Evolutionary conservation across 2,329 filamentous ascomycete genomes (phyloP), one percentile per base, ranked within the genome.

Genomic region (Fusarium verrucosum): DNA sequence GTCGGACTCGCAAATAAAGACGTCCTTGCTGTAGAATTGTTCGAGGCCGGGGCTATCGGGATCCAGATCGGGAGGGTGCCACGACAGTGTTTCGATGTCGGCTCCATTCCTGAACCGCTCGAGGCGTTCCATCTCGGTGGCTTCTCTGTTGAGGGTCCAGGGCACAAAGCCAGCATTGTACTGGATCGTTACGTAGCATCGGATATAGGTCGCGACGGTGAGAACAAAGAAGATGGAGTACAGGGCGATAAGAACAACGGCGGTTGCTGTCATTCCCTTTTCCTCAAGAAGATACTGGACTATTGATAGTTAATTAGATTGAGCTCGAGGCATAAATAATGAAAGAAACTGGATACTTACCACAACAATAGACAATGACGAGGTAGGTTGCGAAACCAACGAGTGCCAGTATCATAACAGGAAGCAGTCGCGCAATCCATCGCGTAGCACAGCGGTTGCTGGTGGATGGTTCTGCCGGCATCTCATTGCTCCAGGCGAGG

Each of bases 1-100:
- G 69, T 95, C 91, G 13, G 83, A 81, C 70, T 96, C 90, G 77
- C 92, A 97, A 3, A 92, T 84, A 74, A 96, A 98, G 3, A 92
- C 86, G 68, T 96, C 89, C 73, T 90, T 92, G 63, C 85, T 89
- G 73, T 95, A 96, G 73, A 96, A 96, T 5, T 81, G 77, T 68
- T 94, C 90, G 46, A 94, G 80, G 0, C 89, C 89, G 11, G 87
- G 85, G 47, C 86, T 86, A 64, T 91, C 86, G n/a, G 84, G 82
- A 54, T 82, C 77, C 28, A 71, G 69, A 50, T 85, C 82, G 4
- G 81, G 80, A 7, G 75, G 73, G 5, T 66, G 50, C 75, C 75
- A 78, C 19, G 72, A 68, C 13, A 67, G 63, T 19, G 69, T 60
- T 57, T 77, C 75, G n/a, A 64, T 55, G 43, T 73, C 69, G 41